Base-by-base conservation (phyloP, 176 grass and related monocot genomes). In the Carex littledalei region DNA sequence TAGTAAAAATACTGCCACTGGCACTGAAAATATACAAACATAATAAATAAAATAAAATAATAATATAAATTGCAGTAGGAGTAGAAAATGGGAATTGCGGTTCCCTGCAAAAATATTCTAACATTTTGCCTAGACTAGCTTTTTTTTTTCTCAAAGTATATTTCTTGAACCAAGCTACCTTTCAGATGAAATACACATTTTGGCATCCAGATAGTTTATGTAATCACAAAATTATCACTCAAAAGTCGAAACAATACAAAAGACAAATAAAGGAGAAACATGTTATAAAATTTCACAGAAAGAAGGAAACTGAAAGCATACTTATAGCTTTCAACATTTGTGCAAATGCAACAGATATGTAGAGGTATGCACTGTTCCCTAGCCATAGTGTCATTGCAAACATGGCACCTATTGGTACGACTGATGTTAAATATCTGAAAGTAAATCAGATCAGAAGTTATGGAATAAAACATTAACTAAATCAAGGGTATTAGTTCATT, bases 261-360 rank as follows among this genome's bases (percentile, higher is more conserved):
- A 55, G 12, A 31, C 12, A 13, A 54, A 78, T 17, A 55, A 56
- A 32, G 50, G 24, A 32, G 74, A 78, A 29, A 54, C 13, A 56
- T 78, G 73, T 12, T 55, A 78, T 34, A 16, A 31, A 55, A 53
- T 77, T 78, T 26, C 22, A 54, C 4, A 56, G 22, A 56, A 26
- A 56, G 24, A 78, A 78, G 74, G 50, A 78, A 78, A 78, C 13
- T 55, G 50, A 71, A 18, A 6, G 79, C 91, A 89, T 95, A 98
- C 96, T 98, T 90, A 91, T 91, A 89, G 96, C 96, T 86, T 98
- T 98, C 70, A 98, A 88, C 96, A 98, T 98, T 77, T 98, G 96
- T 53, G 96, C 96, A 90, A 98, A 98, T 82, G 96, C 96, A 87
- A 98, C 96, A 78, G 96, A 98, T 92, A 98, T 95, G 78, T 98